phyloP scores from a whole-genome alignment of 352 stramenopile genomes.

The Phytophthora citricola region DNA sequence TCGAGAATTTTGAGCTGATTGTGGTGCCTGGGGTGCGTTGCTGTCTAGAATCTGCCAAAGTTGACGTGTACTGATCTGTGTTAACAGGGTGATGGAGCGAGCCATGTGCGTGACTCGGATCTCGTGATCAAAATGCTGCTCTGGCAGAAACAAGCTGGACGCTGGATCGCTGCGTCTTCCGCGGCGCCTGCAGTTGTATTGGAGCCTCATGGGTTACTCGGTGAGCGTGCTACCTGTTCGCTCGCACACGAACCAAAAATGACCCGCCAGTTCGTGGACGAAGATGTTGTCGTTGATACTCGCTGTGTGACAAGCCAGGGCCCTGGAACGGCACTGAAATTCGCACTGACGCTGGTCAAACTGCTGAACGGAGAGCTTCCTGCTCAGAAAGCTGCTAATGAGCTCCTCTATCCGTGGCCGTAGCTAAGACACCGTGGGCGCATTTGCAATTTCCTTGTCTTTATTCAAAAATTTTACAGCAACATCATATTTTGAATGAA shows the following conservation, averaged over 20 bases:
- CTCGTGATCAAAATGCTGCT: slow-evolving; percentile 71
- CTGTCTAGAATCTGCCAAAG: not conserved
- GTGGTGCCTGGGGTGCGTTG: slow-evolving; percentile 67
- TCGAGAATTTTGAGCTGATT: slow-evolving; percentile 71
- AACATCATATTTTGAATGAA: too few species aligned
- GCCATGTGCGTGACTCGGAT: slow-evolving; percentile 59
- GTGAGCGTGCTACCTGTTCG: slow-evolving; percentile 61
- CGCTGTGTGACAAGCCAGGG: slow-evolving; percentile 72
- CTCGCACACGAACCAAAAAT: slow-evolving; percentile 49
- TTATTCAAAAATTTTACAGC: too few species aligned
- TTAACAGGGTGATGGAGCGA: slow-evolving; percentile 51
- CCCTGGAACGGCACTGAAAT: slow-evolving; percentile 52
- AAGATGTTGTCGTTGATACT: slow-evolving; percentile 67
- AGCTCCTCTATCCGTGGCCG: slow-evolving; percentile 46
- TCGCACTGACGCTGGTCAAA: slow-evolving; percentile 62
- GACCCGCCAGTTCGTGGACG: slow-evolving; percentile 47
- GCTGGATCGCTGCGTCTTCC: slow-evolving; percentile 63
- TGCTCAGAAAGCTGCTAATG: slow-evolving; percentile 44
- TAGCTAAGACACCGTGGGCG: slow-evolving; percentile 4
- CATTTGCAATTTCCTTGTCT: too few species aligned
- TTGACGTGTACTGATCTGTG: too few species aligned
- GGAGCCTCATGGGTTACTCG: slow-evolving; percentile 49
- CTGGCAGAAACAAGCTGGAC: slow-evolving; percentile 53
- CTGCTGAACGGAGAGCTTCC: slow-evolving; percentile 54
- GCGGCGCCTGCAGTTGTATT: slow-evolving; percentile 59